phyloP scores from a whole-genome alignment of 495 filamentous ascomycete species.

The Penicillium canariense region DNA sequence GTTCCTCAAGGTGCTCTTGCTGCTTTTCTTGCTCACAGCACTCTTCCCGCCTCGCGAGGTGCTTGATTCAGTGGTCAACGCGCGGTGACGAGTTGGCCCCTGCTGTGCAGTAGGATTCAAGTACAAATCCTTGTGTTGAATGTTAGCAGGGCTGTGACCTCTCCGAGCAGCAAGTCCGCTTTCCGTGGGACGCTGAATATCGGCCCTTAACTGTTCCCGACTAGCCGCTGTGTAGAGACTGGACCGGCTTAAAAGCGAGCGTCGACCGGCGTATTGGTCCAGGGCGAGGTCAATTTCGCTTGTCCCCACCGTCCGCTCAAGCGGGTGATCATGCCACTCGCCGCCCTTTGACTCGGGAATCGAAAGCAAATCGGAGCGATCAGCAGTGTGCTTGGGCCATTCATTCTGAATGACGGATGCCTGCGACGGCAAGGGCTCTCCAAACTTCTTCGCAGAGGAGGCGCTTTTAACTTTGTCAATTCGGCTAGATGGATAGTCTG shows the following conservation, averaged over 20 bases:
- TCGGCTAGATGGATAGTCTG: conserved; percentile 26
- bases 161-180: conserved; percentile 13
- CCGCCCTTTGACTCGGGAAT: conserved; percentile 23
- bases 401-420: conserved; percentile 11
- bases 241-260: conserved; percentile 26
- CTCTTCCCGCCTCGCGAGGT: conserved; percentile 20
- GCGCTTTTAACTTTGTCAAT: conserved; percentile 14
- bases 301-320: conserved; percentile 36
- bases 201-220: conserved; percentile 25
- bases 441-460: conserved; percentile 21
- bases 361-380: conserved; percentile 22
- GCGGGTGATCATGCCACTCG: conserved; percentile 29
- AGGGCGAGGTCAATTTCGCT: conserved; percentile 42
- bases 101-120: conserved; percentile 18
- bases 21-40: conserved; percentile 39
- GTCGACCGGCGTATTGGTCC: conserved; percentile 31
- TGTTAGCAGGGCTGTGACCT: conserved; percentile 21
- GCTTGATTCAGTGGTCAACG: conserved; percentile 14
- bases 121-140: conserved; percentile 22
- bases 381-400: conserved; percentile 6
- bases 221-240: conserved; percentile 23
- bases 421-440: conserved; percentile 28
- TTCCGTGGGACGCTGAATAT: conserved; percentile 23
- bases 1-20: conserved; percentile 45
- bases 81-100: neutral